Base-by-base conservation (phyloP, 345 rosid species). In the Eucalyptus dawsonii region DNA sequence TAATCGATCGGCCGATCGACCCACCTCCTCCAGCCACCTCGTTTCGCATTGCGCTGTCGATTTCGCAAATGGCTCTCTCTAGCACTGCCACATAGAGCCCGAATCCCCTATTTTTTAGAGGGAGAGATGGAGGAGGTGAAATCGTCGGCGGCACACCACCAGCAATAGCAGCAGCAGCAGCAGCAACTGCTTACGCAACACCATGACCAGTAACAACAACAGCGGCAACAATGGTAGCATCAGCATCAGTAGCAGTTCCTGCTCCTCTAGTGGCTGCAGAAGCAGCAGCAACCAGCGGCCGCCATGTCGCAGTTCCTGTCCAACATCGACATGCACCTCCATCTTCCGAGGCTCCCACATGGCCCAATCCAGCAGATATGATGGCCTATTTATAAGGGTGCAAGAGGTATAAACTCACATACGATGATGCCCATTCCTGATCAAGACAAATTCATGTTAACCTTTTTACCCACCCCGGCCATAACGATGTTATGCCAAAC, bases 221-320 rank as follows among this genome's bases (percentile, higher is more conserved):
- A 67, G 1, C 22, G 17, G 76, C 76, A 65, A 16, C 76, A n/a
- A 31, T 90, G 88, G 6, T 31, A 65, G 10, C 40, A 93, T 17
- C 93, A 94, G 7, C 95, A 94, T 7, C 90, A 95, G 4, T 94
- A 93, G 15, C 93, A 92, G 9, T 88, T 92, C 27, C 93, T 96
- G 13, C 91, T 94, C 56, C 90, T 95, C 72, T 96, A 94, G 50
- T 97, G 95, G 92, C 89, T 94, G 80, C 96, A 93, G 80, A 92
- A 93, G n/a, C 95, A 93, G 34, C 97, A 94, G 50, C 95, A 94
- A 47, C 99, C 94, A 56, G 95, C 96, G 4, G 91, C 95, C 2
- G 97, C 99, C 3, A 97, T 98, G 90, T 92, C 97, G 51, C 94
- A 97, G n/a, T 98, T 97, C 90, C 99, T 97, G 0, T 97, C 99